These are phyloP conservation scores for Geranium rotundifolium DNA, from an alignment of 345 rosid genomes.

Conservation along the genomic window DNA sequence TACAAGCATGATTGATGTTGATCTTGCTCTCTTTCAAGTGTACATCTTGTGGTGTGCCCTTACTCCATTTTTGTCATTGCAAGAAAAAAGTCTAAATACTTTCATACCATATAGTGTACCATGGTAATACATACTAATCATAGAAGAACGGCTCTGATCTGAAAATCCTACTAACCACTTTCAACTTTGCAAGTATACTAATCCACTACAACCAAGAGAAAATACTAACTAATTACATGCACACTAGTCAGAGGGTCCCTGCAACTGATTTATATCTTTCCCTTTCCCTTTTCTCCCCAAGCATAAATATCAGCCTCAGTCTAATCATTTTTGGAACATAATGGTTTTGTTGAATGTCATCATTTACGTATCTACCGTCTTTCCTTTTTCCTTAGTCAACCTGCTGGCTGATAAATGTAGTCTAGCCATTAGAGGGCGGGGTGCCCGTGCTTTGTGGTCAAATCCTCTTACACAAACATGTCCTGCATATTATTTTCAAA, in stretches of 20 bases:
- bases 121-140: not conserved
- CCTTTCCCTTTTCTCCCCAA: not conserved
- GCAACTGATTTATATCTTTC: not conserved
- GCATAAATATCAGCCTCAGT: not conserved
- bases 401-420: constrained; percentile 57
- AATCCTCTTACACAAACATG: constrained; percentile 80
- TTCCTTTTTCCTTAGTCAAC: constrained; percentile 20
- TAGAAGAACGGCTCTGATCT: constrained; percentile 15
- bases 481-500: constrained; percentile 29
- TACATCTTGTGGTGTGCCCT: too few relatives aligned
- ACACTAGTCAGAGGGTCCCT: not conserved
- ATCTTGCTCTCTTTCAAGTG: not conserved
- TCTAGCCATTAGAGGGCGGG: constrained; percentile 63
- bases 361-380: not conserved
- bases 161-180: not conserved
- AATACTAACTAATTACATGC: not conserved
- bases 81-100: not conserved
- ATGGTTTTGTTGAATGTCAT: not conserved
- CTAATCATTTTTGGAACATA: not conserved
- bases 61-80: not conserved
- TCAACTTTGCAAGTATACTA: not conserved
- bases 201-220: too few relatives aligned
- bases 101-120: not conserved
- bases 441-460: constrained; percentile 54
- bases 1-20: too few relatives aligned